Conservation (phyloP, 2,329 filamentous ascomycete species). For the Verticillium albo-atrum region DNA sequence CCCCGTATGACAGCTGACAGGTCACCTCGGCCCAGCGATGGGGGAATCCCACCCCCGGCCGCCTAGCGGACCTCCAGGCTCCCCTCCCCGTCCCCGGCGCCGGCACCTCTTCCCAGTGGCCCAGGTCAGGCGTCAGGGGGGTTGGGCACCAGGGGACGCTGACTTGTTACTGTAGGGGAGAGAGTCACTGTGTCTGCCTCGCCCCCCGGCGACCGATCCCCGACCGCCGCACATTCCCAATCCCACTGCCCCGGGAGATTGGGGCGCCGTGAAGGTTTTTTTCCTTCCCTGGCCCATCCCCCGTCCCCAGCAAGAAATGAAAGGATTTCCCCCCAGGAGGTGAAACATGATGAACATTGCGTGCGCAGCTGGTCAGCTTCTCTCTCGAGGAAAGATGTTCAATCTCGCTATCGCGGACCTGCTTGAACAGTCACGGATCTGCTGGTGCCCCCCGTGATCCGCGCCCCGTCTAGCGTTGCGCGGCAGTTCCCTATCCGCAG, state of each 20-base stretch:
- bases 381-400: not conserved
- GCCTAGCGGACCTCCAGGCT: not conserved
- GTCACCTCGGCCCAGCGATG: not conserved
- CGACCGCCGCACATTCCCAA: not conserved
- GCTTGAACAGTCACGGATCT: no score
- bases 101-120: not conserved
- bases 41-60: not conserved
- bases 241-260: not conserved
- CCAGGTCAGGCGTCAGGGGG: not conserved
- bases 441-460: not conserved
- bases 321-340: not conserved
- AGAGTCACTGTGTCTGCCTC: no score
- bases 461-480: not conserved
- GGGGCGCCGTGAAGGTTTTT: not conserved
- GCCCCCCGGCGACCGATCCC: not conserved
- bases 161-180: no score
- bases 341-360: not conserved
- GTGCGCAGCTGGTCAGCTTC: not conserved
- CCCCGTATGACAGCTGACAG: not conserved
- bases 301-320: not conserved
- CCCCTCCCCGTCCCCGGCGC: not conserved
- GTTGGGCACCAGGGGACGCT: no score
- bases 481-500: not conserved
- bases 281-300: no score
- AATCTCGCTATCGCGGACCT: no score